Conservation (phyloP, 208 protist genomes). For the Novymonas esmeraldas region DNA sequence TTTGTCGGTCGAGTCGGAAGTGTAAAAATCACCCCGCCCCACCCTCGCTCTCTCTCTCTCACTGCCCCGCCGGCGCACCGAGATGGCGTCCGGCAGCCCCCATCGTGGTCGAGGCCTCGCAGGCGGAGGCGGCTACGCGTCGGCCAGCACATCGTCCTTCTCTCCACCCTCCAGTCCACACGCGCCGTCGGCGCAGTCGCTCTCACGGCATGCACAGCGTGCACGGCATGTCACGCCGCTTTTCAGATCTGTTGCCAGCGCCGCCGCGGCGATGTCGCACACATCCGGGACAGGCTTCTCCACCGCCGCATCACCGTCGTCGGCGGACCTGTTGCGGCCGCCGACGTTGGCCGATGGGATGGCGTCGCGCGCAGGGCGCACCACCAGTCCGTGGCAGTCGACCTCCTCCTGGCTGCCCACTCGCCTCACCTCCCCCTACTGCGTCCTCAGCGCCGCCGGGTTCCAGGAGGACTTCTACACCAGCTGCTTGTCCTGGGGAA, state of each 20-base stretch:
- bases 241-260: not conserved
- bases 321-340: conserved; percentile 4
- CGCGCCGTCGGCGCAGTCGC: not conserved
- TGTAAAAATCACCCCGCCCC: conserved; percentile 8
- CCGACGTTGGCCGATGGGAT: conserved; percentile 15
- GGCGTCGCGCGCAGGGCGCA: conserved; percentile 7
- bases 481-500: conserved; percentile 73
- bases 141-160: not conserved
- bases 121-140: not conserved
- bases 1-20: not conserved
- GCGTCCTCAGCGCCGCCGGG: conserved; percentile 70
- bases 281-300: not conserved
- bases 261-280: not conserved
- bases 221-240: not conserved
- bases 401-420: conserved; percentile 57
- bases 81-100: conserved; percentile 1
- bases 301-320: conserved; percentile 2
- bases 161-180: conserved; percentile 1
- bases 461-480: conserved; percentile 85
- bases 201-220: conserved; percentile 9
- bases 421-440: conserved; percentile 74
- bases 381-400: not conserved
- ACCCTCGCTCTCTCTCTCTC: not conserved
- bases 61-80: too few relatives aligned
- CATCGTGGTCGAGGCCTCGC: conserved; percentile 1